phyloP scores from a whole-genome alignment of 176 grass and related monocot species.

The Pharus latifolius region DNA sequence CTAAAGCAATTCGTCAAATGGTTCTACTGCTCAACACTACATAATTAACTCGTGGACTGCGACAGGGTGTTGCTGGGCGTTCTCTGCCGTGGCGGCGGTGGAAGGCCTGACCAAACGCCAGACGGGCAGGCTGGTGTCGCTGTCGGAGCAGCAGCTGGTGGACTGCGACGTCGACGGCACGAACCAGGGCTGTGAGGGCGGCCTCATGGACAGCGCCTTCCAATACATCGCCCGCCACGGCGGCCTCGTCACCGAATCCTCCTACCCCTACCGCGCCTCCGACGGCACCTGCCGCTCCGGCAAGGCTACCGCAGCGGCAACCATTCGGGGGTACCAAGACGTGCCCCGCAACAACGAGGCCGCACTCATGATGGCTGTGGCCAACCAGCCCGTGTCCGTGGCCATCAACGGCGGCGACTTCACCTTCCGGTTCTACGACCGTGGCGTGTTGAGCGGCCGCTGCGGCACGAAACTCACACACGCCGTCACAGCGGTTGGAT shows the following conservation, averaged over 20 bases:
- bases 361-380: constrained; percentile 34
- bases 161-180: constrained; percentile 48
- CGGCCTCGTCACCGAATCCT: constrained; percentile 33
- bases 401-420: constrained; percentile 26
- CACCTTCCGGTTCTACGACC: constrained; percentile 43
- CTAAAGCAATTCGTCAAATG: no score
- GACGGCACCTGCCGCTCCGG: constrained; percentile 23
- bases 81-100: constrained; percentile 52
- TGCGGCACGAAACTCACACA: constrained; percentile 45
- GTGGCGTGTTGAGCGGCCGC: constrained; percentile 34
- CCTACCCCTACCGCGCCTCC: constrained; percentile 39
- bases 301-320: not conserved
- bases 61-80: constrained; percentile 68
- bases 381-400: constrained; percentile 51
- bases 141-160: constrained; percentile 63
- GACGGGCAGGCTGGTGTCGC: constrained; percentile 38
- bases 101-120: constrained; percentile 40
- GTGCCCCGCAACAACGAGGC: constrained; percentile 40
- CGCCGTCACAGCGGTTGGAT: constrained; percentile 48
- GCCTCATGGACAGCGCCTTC: constrained; percentile 58
- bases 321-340: constrained; percentile 37
- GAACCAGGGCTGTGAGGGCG: constrained; percentile 48
- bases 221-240: constrained; percentile 27
- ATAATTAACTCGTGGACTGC: no score
- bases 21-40: no score